Evolutionary conservation across 495 filamentous ascomycete genomes (phyloP), one percentile per base, ranked within the genome.

Genomic region (Hyaloscypha hepaticicola): DNA sequence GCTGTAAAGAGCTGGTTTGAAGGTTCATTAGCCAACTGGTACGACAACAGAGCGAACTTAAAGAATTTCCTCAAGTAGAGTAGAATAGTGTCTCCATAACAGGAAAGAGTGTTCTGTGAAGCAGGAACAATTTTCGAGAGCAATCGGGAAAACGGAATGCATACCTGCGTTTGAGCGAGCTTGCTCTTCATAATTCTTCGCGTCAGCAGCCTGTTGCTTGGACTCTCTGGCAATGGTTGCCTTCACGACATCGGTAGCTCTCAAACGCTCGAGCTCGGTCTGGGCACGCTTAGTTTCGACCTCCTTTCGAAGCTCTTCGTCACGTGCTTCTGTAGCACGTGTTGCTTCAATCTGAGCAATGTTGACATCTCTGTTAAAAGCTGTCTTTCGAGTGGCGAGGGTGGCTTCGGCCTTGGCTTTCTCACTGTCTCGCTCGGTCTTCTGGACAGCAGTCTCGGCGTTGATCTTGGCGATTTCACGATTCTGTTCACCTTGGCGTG

Each of bases 381-480:
- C 82, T 1, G 88, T 87, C 76, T 91, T 87, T 56, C 85, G 82
- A 28, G 85, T 88, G 24, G 82, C 81, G 31, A 93, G 83, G 38
- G 86, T 84, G 51, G 89, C 88, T 73, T 93, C 90, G 55, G 91
- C 91, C 24, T 82, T 74, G 9, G 90, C 90, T 61, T 90, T 90
- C 77, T 93, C 89, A 55, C 87, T 85, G 68, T 92, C 90, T 62
- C 91, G 87, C 70, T 92, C 83, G 5, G 91, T 93, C 77, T 93
- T 91, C 58, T 88, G 83, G 5, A 93, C 90, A 1, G 91, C 90
- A 25, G 61, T 64, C 49, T 62, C 49, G 16, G 65, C 64, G 34
- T 68, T 66, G 69, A 95, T 93, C 76, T 90, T 92, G 60, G 88
- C 87, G 51, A 93, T 89, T 67, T 90, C 88, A 61, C 90, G 88